phyloP scores from a whole-genome alignment of 139 green algal species.

The Spirogloea muscicola region DNA sequence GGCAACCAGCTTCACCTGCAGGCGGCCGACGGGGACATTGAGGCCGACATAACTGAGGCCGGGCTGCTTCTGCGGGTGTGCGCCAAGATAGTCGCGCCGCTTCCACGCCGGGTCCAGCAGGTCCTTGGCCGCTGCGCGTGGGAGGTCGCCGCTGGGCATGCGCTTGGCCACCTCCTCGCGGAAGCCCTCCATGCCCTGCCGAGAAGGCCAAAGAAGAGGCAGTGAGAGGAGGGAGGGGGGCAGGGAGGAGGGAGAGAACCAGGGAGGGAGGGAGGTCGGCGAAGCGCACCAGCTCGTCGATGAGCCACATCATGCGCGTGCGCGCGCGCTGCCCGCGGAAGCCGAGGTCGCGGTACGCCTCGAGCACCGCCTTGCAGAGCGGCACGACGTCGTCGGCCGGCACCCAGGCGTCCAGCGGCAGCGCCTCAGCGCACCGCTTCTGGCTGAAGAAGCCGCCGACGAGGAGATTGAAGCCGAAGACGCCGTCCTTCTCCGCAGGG shows the following conservation, averaged over 20 bases:
- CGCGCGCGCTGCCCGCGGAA: constrained; percentile 81
- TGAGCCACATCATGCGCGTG: constrained; percentile 90
- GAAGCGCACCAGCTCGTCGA: constrained; percentile 68
- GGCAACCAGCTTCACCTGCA: constrained; percentile 67
- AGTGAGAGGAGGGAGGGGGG: constrained; percentile 3
- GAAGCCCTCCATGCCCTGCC: constrained; percentile 57
- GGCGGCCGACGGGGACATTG: constrained; percentile 78
- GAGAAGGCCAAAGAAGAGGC: neutral
- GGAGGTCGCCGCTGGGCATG: constrained; percentile 62
- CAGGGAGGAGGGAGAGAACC: constrained; percentile 4
- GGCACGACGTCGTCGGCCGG: constrained; percentile 46
- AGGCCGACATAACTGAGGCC: constrained; percentile 69
- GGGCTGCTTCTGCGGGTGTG: constrained; percentile 88
- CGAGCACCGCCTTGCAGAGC: constrained; percentile 45
- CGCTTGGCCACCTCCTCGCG: constrained; percentile 62
- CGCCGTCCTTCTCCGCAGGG: constrained; percentile 69
- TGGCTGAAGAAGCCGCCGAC: constrained; percentile 93
- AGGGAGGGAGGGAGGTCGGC: neutral
- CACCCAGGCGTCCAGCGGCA: constrained; percentile 80
- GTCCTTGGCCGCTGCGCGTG: constrained; percentile 13
- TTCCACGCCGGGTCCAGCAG: constrained; percentile 41
- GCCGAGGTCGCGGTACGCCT: constrained; percentile 76
- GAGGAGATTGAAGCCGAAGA: constrained; percentile 75
- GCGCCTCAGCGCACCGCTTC: constrained; percentile 84
- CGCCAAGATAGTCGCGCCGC: constrained; percentile 63